Conservation (phyloP, 257 asterid species). For the Vinca minor region DNA sequence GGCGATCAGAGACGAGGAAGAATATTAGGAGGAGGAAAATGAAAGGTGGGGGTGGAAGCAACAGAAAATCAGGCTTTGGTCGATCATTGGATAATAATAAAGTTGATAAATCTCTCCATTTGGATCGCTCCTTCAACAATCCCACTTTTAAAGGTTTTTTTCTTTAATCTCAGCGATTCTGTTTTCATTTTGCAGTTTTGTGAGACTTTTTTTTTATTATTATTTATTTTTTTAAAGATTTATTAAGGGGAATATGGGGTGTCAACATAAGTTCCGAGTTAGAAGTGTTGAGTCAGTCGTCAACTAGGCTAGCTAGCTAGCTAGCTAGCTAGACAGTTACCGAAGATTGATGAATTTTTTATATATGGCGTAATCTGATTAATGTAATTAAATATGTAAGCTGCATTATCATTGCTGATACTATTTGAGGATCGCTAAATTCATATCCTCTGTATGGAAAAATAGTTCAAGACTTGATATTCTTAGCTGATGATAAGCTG, state of each 20-base stretch:
- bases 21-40: conserved; percentile 41
- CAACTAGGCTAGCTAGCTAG: too few relatives aligned
- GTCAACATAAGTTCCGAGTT: too few relatives aligned
- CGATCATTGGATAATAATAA: conserved; percentile 37
- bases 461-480: background rate
- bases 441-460: background rate
- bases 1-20: conserved; percentile 34
- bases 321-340: too few relatives aligned
- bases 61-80: conserved; percentile 44
- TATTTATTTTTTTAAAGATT: too few relatives aligned
- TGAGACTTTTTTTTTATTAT: too few relatives aligned
- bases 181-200: background rate
- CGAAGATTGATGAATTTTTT: conserved; percentile 5
- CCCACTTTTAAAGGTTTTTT: conserved; percentile 48
- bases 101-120: conserved; percentile 52
- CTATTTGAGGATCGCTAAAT: background rate
- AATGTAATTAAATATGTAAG: background rate
- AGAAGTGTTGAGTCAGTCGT: too few relatives aligned
- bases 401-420: background rate
- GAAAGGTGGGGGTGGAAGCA: conserved; percentile 23
- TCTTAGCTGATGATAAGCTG: background rate
- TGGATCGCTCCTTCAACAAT: conserved; percentile 49
- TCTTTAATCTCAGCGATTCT: conserved; percentile 8
- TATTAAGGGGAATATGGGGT: too few relatives aligned
- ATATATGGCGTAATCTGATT: background rate